Evolutionary conservation across 1,284 basidiomycete genomes (phyloP), one percentile per base, ranked within the genome.

Genomic region (Cerrena zonata): DNA sequence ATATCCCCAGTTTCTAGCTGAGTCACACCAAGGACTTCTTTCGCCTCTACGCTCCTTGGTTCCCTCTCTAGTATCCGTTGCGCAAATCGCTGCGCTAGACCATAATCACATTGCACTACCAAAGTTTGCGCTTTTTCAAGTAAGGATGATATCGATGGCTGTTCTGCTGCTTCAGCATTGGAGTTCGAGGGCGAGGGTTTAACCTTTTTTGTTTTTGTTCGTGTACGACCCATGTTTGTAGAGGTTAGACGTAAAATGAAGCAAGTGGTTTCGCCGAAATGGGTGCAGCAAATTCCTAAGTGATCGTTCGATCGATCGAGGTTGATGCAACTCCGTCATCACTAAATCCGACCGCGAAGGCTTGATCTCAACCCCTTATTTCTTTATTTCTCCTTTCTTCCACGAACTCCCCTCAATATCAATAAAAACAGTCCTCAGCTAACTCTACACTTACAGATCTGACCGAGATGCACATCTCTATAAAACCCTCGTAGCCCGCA

Each of bases 101-200:
- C 81, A 65, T 91, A 94, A 65, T 94, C 84, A 62, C 86, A 89
- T 69, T 91, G 86, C 13, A 84, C 79, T 56, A 94, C 78, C 46
- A 94, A 71, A 19, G 79, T 73, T 60, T 91, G 89, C 0, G 89
- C 83, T 63, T 90, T 90, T 61, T 80, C 76, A 15, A 91, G 70
- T 5, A 92, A 70, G 10, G 84, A 70, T 11, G 74, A 50, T 48
- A 81, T 66, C 2, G 72, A 59, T 1, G 78, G 78, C 23, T 58
- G 25, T 38, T 50, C 21, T 18, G 39, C 15, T 18, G 74, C 73
- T 1, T 60, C 59, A n/a, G 66, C 62, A 24, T 63, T 63, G 26
- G 63, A 57, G 45, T 69, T 68, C 21, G 64, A 63, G 27, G 66
- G 61, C 10, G 61, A 39, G 7, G 57, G 65, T 45, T 65, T 65